Base-by-base conservation (phyloP, 2,329 filamentous ascomycete genomes). In the Botrytis deweyae region DNA sequence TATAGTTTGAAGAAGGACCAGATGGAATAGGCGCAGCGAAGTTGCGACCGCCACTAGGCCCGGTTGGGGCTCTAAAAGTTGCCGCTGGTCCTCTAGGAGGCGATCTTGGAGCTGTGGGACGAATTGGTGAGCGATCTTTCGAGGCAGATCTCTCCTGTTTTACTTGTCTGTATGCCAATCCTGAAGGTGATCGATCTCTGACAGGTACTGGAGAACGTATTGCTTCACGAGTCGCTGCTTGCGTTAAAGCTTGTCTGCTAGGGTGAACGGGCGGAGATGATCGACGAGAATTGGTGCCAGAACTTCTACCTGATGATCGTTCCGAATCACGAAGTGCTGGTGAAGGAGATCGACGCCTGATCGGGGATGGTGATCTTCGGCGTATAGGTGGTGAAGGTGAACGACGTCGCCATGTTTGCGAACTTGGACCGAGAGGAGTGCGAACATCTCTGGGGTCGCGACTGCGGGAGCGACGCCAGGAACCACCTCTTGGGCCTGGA, bases 191-290 rank as follows among this genome's bases (percentile, higher is more conserved):
- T 58, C 77, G 76, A 58, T 78, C 77, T 70, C 77, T 78, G 25
- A 18, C 20, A 18, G 76, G 73, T 64, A 78, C 80, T 12, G 80
- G 80, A 9, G 78, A 78, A 61, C 75, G 75, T 76, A 79, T 76
- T 25, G 74, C 55, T 55, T 80, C 79, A 42, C 79, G 83, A 40
- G 79, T 77, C 73, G 81, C 76, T 29, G 81, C 78, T 75, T 83
- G 76, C 58, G 83, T 80, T 29, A 85, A 78, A 66, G 83, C 84
- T 68, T 84, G 79, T 77, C 87, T 85, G 76, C 88, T 89, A 25
- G 86, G 85, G 77, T 89, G 87, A 22, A 87, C 81, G 40, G 84
- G 87, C 25, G 90, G 90, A 9, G 90, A 91, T 14, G 90, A 90
- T 67, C 88, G 85, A 73, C 88, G 86, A 36, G 89, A 91, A 44